Evolutionary conservation across 1,284 basidiomycete genomes (phyloP), one percentile per base, ranked within the genome.

Genomic region (Cerioporus squamosus): DNA sequence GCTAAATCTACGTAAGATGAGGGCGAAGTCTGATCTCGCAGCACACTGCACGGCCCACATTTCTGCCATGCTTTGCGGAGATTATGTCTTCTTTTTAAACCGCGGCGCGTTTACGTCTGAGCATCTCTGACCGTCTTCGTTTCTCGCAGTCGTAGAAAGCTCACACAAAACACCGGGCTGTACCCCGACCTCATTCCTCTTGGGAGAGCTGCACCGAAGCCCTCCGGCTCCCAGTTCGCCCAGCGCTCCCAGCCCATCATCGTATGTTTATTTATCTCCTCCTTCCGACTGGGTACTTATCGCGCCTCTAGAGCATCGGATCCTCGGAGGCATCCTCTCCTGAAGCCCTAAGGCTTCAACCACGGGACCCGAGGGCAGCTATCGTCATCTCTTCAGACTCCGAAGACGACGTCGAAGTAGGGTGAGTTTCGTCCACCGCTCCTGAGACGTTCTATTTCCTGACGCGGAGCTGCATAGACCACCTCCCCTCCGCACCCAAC

Each of bases 381-480:
- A 63, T 72, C 7, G 64, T 67, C 10, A 66, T 71, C 20, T 59
- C 62, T 0, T 68, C 68, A 3, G 69, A 71, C 44, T 66, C 66
- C 9, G 71, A 72, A 17, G 68, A 68, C 50, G 70, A 68, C 36
- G 31, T 44, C 10, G 26, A 48, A 42, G 39, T 51, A 38, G 29
- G 50, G 64, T 68, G n/a, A n/a, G 59, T 44, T 14, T 36, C 33
- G 33, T 36, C 33, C 33, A 36, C 15, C 33, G 33, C 15, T 14
- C 14, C 36, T 14, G 12, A 10, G 14, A 39, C 15, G 20, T 18
- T 14, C 10, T 26, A 7, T 26, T 17, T 20, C 2, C 46, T 58
- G 17, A 53, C 24, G 10, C 5, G 10, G 10, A 20, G 17, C 1
- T 5, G 7, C n/a, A 5, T 42, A 62, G 60, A 0, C 31, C 57